A percentile compares a stretch with the other conserved stretches of the same genome.
Conservation (phyloP, 208 protist species). For the Trypanosomatidae sp. region DNA sequence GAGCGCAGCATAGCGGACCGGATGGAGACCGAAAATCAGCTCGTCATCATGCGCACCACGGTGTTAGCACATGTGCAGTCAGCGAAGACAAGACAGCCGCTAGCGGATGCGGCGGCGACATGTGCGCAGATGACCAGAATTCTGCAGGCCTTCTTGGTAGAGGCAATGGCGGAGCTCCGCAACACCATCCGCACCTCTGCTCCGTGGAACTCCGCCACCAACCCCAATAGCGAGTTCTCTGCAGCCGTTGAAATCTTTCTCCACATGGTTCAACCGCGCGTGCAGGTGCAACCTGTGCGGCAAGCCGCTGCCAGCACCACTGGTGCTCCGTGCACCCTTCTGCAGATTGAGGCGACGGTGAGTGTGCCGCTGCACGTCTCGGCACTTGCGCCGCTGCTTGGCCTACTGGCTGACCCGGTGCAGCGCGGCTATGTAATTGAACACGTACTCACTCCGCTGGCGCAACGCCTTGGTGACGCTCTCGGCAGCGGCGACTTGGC, state of each 20-base stretch:
- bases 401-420: constrained; percentile 19
- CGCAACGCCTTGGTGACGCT: constrained; percentile 22
- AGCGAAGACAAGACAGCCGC: constrained; percentile 7
- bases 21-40: constrained; percentile 21
- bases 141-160: constrained; percentile 18
- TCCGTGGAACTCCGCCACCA: constrained; percentile 34
- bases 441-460: constrained; percentile 34
- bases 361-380: constrained; percentile 41
- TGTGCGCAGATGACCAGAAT: constrained; percentile 26
- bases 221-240: constrained; percentile 31
- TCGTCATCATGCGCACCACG: constrained; percentile 42
- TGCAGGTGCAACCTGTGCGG: constrained; percentile 20
- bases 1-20: constrained; percentile 33
- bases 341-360: constrained; percentile 30
- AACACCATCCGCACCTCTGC: constrained; percentile 27
- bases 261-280: constrained; percentile 33
- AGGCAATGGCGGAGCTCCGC: constrained; percentile 15
- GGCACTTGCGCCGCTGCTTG: constrained; percentile 37
- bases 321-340: constrained; percentile 13
- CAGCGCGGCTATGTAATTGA: constrained; percentile 44
- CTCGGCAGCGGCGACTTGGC: constrained; percentile 24
- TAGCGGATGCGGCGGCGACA: constrained; percentile 18
- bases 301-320: constrained; percentile 5
- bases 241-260: constrained; percentile 51
- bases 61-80: constrained; percentile 25